Evolutionary conservation across 2,329 filamentous ascomycete species (phyloP).

Genomic region (Drechslera avenae): DNA sequence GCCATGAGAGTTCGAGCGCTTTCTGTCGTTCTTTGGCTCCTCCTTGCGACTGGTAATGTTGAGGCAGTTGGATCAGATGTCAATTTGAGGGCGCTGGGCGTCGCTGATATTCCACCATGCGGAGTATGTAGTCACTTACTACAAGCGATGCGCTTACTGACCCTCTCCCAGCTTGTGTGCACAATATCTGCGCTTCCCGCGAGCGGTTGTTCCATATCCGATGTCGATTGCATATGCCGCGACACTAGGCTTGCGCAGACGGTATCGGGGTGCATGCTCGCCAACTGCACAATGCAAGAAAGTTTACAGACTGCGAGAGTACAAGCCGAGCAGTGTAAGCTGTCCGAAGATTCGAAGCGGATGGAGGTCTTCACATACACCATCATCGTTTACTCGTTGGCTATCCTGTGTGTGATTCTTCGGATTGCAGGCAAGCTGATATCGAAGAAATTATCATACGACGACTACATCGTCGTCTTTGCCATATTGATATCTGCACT

Average conservation of each 20-base stretch:
- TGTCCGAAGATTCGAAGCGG: slow-evolving; percentile 21
- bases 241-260: slow-evolving; percentile 9
- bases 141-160: background rate
- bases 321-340: slow-evolving; percentile 26
- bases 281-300: slow-evolving; percentile 33
- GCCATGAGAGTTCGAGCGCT: slow-evolving; percentile 5
- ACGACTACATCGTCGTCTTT: slow-evolving; percentile 28
- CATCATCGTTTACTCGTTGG: slow-evolving; percentile 19
- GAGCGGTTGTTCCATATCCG: slow-evolving; percentile 20
- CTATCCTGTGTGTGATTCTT: slow-evolving; percentile 18
- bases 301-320: slow-evolving; percentile 25
- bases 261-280: slow-evolving; percentile 22
- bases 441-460: slow-evolving; percentile 19
- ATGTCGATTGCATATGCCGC: slow-evolving; percentile 25
- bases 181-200: slow-evolving; percentile 18
- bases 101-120: slow-evolving; percentile 26
- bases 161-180: slow-evolving; percentile 21
- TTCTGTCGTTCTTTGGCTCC: background rate
- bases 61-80: background rate
- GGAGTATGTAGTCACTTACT: slow-evolving; percentile 16
- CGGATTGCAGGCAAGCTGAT: slow-evolving; percentile 23
- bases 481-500: slow-evolving; percentile 24
- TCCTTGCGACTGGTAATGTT: slow-evolving; percentile 1
- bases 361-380: slow-evolving; percentile 10
- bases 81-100: slow-evolving; percentile 9